phyloP scores from a whole-genome alignment of 495 filamentous ascomycete species.

The Aspergillus funiculosus region DNA sequence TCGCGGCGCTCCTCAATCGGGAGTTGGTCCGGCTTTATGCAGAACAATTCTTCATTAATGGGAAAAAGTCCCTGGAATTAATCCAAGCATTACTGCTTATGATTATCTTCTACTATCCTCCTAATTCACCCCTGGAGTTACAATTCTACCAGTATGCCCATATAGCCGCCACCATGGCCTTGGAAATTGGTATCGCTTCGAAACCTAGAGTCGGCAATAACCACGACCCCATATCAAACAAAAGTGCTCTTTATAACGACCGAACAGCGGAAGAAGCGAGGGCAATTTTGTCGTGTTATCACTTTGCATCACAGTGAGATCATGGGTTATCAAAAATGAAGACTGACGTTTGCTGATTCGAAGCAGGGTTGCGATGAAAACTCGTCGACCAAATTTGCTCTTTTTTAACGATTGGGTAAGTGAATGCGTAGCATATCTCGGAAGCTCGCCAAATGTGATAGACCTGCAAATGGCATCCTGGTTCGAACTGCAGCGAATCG shows the following conservation, averaged over 20 bases:
- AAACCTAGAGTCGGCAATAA: constrained; percentile 26
- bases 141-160: constrained; percentile 52
- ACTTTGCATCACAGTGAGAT: constrained; percentile 40
- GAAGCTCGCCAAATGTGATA: constrained; percentile 30
- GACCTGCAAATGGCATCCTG: constrained; percentile 42
- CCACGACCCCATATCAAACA: constrained; percentile 19
- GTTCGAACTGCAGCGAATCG: constrained; percentile 43
- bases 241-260: constrained; percentile 26
- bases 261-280: constrained; percentile 39
- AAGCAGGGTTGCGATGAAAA: constrained; percentile 45
- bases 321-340: too few species aligned
- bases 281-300: constrained; percentile 44
- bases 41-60: constrained; percentile 41
- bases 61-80: constrained; percentile 49
- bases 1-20: constrained; percentile 41
- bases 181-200: constrained; percentile 47
- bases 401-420: constrained; percentile 45
- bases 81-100: constrained; percentile 47
- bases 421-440: constrained; percentile 41
- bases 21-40: constrained; percentile 46
- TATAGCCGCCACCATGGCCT: constrained; percentile 49
- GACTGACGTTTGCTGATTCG: constrained; percentile 4
- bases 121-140: constrained; percentile 40
- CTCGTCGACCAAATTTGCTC: constrained; percentile 46
- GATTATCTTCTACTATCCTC: constrained; percentile 47